Base-by-base conservation (phyloP, 768 basidiomycete species). In the Chalciporus chontae region DNA sequence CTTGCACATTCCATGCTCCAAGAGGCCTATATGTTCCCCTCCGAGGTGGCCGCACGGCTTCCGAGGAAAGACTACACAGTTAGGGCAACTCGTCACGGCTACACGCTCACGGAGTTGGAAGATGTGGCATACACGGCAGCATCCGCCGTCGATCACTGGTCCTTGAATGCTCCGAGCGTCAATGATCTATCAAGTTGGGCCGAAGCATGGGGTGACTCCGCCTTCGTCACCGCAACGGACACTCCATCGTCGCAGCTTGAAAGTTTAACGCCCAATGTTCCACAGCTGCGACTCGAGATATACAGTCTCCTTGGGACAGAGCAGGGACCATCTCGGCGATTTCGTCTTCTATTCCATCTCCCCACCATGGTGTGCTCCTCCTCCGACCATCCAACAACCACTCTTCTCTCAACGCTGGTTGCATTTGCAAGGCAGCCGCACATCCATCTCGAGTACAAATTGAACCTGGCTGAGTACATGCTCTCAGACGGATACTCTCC, bases 321-420 rank as follows among this genome's bases (percentile, higher is more conserved):
- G 2, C 26, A 34, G 8, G 39, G 17, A 9, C 10, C 29, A 1
- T 1, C 13, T 14, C 24, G 7, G n/a, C 39, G 0, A 15, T 42
- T 48, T 48, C 46, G 18, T 18, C 18, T 51, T 10, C 19, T 51
- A 14, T 42, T 51, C n/a, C 11, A 41, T 1, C 24, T 51, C 36
- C 50, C 40, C 7, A 17, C 39, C 10, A 48, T 64, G 52, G 57
- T 46, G 19, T 71, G 64, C 47, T 39, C 46, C 19, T 64, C 57
- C 19, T 45, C 57, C 8, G 13, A 34, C 0, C 18, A 39, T 14
- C n/a, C n/a, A n/a, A 40, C 47, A 3, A 27, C 41, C 1, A 44
- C 45, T 9, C 55, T 68, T 34, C 49, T 68, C n/a, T 57, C 62
- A 0, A 62, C 66, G 17, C 43, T 73, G 0, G 29, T 72, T 8